phyloP scores from a whole-genome alignment of 2,329 filamentous ascomycete species.

The Aurifilum marmelostoma region DNA sequence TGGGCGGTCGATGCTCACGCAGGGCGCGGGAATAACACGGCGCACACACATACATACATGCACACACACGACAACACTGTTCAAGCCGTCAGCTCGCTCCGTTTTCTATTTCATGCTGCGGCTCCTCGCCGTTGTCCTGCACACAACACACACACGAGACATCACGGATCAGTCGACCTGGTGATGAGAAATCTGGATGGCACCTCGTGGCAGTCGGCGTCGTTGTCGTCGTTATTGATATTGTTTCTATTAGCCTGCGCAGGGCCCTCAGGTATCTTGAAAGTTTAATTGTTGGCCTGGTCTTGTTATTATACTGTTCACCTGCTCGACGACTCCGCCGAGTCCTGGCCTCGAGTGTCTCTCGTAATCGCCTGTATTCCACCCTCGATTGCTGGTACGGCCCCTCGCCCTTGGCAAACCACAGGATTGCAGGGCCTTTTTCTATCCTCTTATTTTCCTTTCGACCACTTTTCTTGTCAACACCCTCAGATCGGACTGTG shows the following conservation, averaged over 20 bases:
- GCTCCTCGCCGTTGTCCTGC: no score
- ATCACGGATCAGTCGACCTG: not conserved
- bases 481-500: not conserved
- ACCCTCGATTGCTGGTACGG: not conserved
- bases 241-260: not conserved
- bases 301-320: not conserved
- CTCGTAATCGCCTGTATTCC: not conserved
- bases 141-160: not conserved
- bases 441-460: not conserved
- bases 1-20: not conserved
- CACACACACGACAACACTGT: not conserved
- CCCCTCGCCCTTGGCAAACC: not conserved
- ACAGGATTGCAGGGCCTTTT: not conserved
- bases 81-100: not conserved
- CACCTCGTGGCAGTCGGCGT: not conserved
- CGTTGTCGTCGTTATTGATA: not conserved
- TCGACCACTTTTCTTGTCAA: no score
- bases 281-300: slow-evolving; percentile 6
- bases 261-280: not conserved
- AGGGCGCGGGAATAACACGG: not conserved
- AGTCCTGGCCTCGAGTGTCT: no score
- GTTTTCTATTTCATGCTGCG: not conserved
- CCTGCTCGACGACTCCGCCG: not conserved
- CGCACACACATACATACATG: not conserved
- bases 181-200: slow-evolving; percentile 2